Base-by-base conservation (phyloP, 2,329 filamentous ascomycete genomes). In the Cordyceps pruinosa region DNA sequence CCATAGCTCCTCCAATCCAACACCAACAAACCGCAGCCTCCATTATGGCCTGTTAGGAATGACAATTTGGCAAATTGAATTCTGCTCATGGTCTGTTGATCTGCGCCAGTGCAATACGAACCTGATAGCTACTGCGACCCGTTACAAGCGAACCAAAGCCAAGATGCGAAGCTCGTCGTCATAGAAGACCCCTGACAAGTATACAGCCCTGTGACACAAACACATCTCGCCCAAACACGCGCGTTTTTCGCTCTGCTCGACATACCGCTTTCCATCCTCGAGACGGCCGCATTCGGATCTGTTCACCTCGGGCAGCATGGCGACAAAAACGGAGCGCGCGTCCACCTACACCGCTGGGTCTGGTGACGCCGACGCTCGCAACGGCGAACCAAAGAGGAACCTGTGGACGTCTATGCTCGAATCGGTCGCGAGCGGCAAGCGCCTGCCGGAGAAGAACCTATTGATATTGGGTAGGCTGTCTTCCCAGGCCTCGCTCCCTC, bases 391-490 rank as follows among this genome's bases (percentile, higher is more conserved):
- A 62, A 92, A 90, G 75, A 90, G 89, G 73, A 90, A 96, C 69
- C 86, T 97, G 73, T 97, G 93, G 93, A 92, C 88, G 60, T 91
- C 90, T 45, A 90, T 97, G 88, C 80, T 97, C 64, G 90, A 95
- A 72, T 87, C 84, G 54, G 92, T 94, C 64, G 90, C 92, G 65
- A 96, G 89, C 73, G 90, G 89, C 63, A 95, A 94, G 77, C 83
- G 88, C 64, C 76, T 97, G 66, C 90, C 91, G 6, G 90, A 96
- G 74, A 97, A 96, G 81, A 95, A 92, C 70, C 75, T 97, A 61
- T 75, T 97, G 42, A 86, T 97, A 23, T 75, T 97, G 69, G 91
- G 90, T 90, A 79, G 62, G 79, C 56, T 34, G 12, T 45, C 50
- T 46, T 56, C 28, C 19, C 19, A 41, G 5, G 2, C 21, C 1